A percentile compares a stretch with the other conserved stretches of the same genome.
Conservation (phyloP, 352 stramenopile genomes). For the Bremia lactucae region DNA sequence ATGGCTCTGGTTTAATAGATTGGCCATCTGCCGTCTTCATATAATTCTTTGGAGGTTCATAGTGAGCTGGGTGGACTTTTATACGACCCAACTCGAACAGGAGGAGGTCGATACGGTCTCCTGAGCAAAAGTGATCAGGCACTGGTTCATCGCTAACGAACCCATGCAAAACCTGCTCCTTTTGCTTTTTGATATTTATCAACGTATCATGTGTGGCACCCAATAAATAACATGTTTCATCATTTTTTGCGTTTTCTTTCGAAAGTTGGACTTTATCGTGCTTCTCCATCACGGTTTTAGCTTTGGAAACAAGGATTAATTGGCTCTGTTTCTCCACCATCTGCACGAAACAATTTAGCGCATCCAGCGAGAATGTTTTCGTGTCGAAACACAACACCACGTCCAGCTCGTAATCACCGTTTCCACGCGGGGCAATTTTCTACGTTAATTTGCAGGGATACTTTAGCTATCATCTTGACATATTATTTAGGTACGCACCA, state of each 20-base stretch:
- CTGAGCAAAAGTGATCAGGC: constrained; percentile 44
- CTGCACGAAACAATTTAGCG: constrained; percentile 58
- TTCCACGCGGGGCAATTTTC: constrained; percentile 42
- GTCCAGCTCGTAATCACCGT: constrained; percentile 53
- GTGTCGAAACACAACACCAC: constrained; percentile 64
- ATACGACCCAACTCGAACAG: constrained; percentile 60
- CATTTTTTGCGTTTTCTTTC: constrained; percentile 14
- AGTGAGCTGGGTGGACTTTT: constrained; percentile 25
- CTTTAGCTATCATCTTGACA: constrained; percentile 2
- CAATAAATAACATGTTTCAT: constrained; percentile 45
- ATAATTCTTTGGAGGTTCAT: constrained; percentile 1
- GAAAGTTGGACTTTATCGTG: constrained; percentile 15
- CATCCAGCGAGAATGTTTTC: constrained; percentile 34
- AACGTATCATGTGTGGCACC: constrained; percentile 36
- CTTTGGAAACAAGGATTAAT: constrained; percentile 39
- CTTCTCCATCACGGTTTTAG: constrained; percentile 24
- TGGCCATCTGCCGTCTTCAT: constrained; percentile 5
- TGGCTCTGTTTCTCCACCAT: constrained; percentile 55
- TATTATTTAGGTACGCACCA: constrained; percentile 29
- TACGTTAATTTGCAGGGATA: constrained; percentile 15
- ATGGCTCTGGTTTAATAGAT: constrained; percentile 31
- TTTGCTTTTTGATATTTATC: constrained; percentile 50
- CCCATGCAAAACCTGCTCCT: constrained; percentile 34
- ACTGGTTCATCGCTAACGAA: constrained; percentile 32
- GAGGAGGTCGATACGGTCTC: constrained; percentile 65